Percentiles rank a stretch among this genome's conserved stretches.
Evolutionary conservation across 2,329 filamentous ascomycete species (phyloP).

Genomic region (Fusarium xylarioides): DNA sequence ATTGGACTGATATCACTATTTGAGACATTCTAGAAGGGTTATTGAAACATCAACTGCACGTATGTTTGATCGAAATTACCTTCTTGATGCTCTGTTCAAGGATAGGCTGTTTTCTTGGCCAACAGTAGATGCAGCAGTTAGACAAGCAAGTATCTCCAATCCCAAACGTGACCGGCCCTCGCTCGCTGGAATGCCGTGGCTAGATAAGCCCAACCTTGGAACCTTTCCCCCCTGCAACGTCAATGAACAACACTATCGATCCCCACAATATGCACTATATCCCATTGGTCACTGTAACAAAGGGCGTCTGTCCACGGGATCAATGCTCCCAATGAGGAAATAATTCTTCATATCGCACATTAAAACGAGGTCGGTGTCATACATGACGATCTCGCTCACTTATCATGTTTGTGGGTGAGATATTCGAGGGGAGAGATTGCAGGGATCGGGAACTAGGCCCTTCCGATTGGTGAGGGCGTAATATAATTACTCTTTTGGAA

Average conservation of each 20-base stretch:
- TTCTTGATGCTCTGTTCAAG: fast-evolving
- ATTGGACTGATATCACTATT: not conserved
- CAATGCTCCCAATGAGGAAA: conserved; percentile 5
- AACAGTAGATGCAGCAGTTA: not conserved
- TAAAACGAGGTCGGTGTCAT: conserved; percentile 11
- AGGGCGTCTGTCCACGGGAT: conserved; percentile 9
- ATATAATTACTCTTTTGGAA: conserved; percentile 18
- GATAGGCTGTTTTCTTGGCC: fast-evolving
- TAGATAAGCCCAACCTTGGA: not conserved
- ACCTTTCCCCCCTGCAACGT: not conserved
- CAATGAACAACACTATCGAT: not conserved
- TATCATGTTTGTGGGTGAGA: not conserved
- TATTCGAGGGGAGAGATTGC: not conserved
- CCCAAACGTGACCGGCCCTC: not conserved
- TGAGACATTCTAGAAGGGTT: not conserved
- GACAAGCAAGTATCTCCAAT: not conserved
- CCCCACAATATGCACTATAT: not conserved
- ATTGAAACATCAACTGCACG: not conserved
- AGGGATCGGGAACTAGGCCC: conserved; percentile 18
- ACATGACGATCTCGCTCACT: not conserved
- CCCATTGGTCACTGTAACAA: not conserved
- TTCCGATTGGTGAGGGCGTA: conserved; percentile 10
- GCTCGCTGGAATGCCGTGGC: not conserved
- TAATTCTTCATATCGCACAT: conserved; percentile 20
- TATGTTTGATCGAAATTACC: fast-evolving